phyloP scores from a whole-genome alignment of 2,329 filamentous ascomycete genomes.

The Trichoderma atroviride region DNA sequence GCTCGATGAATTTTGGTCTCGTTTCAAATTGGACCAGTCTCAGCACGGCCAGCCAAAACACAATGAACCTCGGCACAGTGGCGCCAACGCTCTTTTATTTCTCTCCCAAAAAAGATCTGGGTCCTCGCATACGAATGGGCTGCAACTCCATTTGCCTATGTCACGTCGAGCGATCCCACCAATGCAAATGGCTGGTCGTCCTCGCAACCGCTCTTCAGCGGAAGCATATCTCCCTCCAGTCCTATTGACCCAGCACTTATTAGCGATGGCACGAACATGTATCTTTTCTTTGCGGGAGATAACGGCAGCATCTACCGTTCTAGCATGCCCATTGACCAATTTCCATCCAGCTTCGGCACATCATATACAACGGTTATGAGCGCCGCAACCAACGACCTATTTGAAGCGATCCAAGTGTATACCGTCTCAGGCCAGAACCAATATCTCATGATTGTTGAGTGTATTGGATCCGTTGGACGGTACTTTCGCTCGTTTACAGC shows the following conservation, averaged over 20 bases:
- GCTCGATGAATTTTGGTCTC: conserved; percentile 1
- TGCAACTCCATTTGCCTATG: background rate
- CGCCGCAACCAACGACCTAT: background rate
- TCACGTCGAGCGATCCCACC: background rate
- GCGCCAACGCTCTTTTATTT: background rate
- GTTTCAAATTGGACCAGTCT: background rate
- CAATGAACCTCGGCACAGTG: background rate
- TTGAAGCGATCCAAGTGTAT: background rate
- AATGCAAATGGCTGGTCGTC: background rate
- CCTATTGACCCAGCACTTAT: background rate
- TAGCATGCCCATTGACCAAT: background rate
- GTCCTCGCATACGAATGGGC: background rate
- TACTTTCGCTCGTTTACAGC: background rate
- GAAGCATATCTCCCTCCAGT: background rate
- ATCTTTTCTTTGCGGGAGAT: background rate
- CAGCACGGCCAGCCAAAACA: background rate
- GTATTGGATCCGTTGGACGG: background rate
- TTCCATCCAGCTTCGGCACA: background rate
- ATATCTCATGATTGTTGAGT: background rate
- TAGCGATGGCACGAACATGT: background rate
- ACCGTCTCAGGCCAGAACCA: background rate
- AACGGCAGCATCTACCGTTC: background rate
- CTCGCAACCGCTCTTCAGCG: background rate
- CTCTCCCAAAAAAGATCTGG: background rate
- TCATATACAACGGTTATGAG: background rate